Percentiles rank a stretch among this genome's conserved stretches.
These are phyloP conservation scores for Talaromyces stipitatus DNA, from an alignment of 495 filamentous ascomycete species.

Conservation along the genomic window DNA sequence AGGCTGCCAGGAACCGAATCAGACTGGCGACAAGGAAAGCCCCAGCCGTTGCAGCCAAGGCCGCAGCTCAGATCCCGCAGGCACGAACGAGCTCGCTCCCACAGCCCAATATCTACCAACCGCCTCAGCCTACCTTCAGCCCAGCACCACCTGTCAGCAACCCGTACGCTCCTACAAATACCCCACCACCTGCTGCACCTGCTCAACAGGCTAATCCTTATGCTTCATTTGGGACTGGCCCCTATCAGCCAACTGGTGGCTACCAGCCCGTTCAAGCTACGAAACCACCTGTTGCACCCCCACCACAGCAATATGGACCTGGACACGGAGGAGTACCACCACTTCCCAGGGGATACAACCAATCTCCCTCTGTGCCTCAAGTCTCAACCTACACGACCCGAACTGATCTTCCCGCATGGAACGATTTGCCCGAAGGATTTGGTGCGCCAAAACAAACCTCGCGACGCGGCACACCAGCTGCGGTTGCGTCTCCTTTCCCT, in stretches of 20 bases:
- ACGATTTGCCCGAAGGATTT: constrained; percentile 82
- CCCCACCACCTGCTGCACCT: constrained; percentile 25
- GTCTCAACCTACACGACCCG: constrained; percentile 58
- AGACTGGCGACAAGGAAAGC: constrained; percentile 74
- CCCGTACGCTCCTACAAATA: constrained; percentile 28
- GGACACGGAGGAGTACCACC: constrained; percentile 40
- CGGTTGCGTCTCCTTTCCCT: constrained; percentile 59
- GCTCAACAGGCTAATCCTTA: constrained; percentile 53
- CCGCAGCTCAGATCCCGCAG: constrained; percentile 17
- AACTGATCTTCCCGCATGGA: constrained; percentile 74
- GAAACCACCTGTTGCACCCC: constrained; percentile 19
- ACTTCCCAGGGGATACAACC: constrained; percentile 48
- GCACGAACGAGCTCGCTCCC: constrained; percentile 11
- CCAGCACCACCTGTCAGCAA: constrained; percentile 23
- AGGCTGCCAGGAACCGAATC: constrained; percentile 79
- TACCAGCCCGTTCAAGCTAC: constrained; percentile 44
- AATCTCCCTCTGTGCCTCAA: constrained; percentile 50
- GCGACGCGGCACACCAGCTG: constrained; percentile 62
- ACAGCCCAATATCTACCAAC: constrained; percentile 30
- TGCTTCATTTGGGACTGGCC: constrained; percentile 37
- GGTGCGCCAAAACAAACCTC: constrained; percentile 57
- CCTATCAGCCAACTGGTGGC: constrained; percentile 29
- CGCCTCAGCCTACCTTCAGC: constrained; percentile 29
- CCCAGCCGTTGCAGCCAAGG: constrained; percentile 18
- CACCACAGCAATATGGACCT: constrained; percentile 32